These are phyloP conservation scores for Parastagonospora avenae DNA, from an alignment of 2,329 filamentous ascomycete species.

Conservation along the genomic window DNA sequence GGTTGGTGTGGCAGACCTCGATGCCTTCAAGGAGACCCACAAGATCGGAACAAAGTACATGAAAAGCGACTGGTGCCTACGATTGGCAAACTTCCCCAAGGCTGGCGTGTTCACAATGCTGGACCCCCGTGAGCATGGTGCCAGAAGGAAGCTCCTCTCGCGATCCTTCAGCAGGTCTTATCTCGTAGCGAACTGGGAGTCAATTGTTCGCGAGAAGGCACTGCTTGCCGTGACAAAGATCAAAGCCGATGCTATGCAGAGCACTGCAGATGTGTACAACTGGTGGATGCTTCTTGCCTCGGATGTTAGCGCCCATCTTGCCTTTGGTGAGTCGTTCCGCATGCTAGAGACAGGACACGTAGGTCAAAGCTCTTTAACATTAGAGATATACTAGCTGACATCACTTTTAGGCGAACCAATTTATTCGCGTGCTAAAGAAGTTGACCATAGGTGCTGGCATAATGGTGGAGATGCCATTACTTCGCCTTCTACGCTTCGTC, in stretches of 20 bases:
- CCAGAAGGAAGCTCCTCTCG: conserved; percentile 43
- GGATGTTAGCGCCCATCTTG: conserved; percentile 44
- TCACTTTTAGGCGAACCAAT: conserved; percentile 36
- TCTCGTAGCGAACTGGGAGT: conserved; percentile 46
- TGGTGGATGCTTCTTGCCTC: conserved; percentile 49
- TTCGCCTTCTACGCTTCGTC: conserved; percentile 40
- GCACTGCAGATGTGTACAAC: conserved; percentile 42
- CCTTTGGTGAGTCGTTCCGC: conserved; percentile 48
- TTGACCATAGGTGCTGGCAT: conserved; percentile 43
- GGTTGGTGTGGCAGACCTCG: conserved; percentile 35
- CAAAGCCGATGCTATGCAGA: conserved; percentile 24
- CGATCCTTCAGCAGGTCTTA: conserved; percentile 44
- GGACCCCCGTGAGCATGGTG: conserved; percentile 41
- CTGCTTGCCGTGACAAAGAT: conserved; percentile 42
- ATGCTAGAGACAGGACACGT: conserved; percentile 47
- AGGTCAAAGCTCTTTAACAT: conserved; percentile 6
- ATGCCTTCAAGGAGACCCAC: conserved; percentile 38
- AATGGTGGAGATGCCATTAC: conserved; percentile 43
- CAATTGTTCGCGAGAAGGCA: conserved; percentile 39
- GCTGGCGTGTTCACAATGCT: conserved; percentile 46
- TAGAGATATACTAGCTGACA: background rate
- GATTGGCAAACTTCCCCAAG: conserved; percentile 30
- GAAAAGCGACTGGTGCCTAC: conserved; percentile 34
- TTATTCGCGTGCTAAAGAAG: conserved; percentile 44
- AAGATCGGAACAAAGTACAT: conserved; percentile 36